Evolutionary conservation across 495 filamentous ascomycete genomes (phyloP), one percentile per base, ranked within the genome.

Genomic region (Parachaetomium inaequale): DNA sequence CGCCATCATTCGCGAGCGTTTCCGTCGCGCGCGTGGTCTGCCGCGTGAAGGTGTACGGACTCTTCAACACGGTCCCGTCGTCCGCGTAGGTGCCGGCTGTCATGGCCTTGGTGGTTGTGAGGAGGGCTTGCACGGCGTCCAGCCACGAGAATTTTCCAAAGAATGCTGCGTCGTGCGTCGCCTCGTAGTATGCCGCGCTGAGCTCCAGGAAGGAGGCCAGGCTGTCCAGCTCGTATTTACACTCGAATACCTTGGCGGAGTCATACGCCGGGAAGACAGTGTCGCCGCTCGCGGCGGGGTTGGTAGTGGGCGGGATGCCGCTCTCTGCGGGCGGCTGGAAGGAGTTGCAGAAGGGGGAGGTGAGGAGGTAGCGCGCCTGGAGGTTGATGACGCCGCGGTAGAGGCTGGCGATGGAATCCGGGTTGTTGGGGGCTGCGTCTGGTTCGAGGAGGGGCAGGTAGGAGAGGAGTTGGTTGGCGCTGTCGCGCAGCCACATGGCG

Each of bases 401-500:
- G 5, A 89, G 75, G 36, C 77, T 76, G 11, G 86, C 85, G 25
- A 90, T 66, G 2, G 78, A 81, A 52, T 81, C 63, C 3, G 49
- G 4, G 15, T 38, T 1, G 25, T 38, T 25, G 10, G 72, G 63
- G 28, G 72, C 72, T 15, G 69, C 60, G 53, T 75, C 74, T 12
- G 82, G 73, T 21, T 76, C 76, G 5, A 88, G 72, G 2, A 88
- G 62, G 0, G 82, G 74, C 32, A 84, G 78, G 69, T 89, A 90
- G 32, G 80, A 82, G 59, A 86, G 81, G 66, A 90, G 72, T 68
- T 89, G 86, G 68, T 88, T 88, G 32, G 86, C 81, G 28, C 81
- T 85, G 67, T 88, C 87, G 29, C 87, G 79, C 49, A 90, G 75
- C 87, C 87, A 89, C 85, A 88, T 88, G 53, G 86, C 86, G 69